Conservation (phyloP, 2,329 filamentous ascomycete species). For the Fusarium napiforme region DNA sequence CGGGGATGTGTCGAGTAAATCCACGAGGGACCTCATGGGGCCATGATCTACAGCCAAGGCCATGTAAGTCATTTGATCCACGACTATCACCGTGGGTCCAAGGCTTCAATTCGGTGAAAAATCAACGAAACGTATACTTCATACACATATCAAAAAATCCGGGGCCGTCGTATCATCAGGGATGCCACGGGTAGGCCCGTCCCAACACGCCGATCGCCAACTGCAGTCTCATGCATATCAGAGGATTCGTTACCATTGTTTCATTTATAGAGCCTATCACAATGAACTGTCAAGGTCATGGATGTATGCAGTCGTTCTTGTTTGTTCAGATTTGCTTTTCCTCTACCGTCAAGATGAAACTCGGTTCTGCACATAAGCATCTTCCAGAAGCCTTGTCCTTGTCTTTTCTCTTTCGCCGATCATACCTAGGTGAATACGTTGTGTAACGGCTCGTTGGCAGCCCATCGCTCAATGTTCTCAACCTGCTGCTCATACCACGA, state of each 20-base stretch:
- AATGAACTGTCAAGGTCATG: constrained; percentile 18
- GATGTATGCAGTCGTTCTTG: constrained; percentile 16
- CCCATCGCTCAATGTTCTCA: constrained; percentile 69
- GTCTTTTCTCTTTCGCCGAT: not conserved
- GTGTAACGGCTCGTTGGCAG: constrained; percentile 37
- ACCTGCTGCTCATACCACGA: constrained; percentile 75
- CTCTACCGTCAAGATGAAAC: constrained; percentile 18
- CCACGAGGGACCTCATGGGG: not conserved
- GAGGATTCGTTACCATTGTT: constrained; percentile 10
- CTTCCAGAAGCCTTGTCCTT: constrained; percentile 26
- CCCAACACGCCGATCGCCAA: constrained; percentile 2
- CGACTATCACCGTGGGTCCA: constrained; percentile 3
- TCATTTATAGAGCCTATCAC: constrained; percentile 27
- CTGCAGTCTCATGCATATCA: constrained; percentile 23
- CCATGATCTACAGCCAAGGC: constrained; percentile 24
- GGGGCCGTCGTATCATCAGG: constrained; percentile 4
- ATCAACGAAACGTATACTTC: not conserved
- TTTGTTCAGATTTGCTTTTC: constrained; percentile 15
- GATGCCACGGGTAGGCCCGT: constrained; percentile 31
- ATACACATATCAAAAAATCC: not conserved
- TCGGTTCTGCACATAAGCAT: constrained; percentile 1
- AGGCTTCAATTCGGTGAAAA: constrained; percentile 6
- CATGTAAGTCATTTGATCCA: constrained; percentile 11
- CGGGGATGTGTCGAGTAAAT: constrained; percentile 11
- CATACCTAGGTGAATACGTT: constrained; percentile 30